Evolutionary conservation across 768 basidiomycete genomes (phyloP).

Genomic region (Lentinula boryana): DNA sequence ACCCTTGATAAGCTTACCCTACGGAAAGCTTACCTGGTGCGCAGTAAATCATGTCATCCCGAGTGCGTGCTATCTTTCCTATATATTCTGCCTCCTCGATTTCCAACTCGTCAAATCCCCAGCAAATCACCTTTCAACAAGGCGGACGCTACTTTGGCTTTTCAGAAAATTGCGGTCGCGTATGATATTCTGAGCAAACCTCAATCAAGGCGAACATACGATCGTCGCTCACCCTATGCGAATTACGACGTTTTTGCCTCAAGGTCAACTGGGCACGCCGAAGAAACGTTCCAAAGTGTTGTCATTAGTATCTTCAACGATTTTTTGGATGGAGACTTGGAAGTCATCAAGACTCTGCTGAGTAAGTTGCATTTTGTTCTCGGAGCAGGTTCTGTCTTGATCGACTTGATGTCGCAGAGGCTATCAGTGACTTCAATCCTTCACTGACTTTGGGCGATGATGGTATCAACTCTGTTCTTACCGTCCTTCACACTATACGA

Average conservation of each 20-base stretch:
- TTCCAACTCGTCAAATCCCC: slow-evolving; percentile 8
- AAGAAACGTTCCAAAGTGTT: slow-evolving; percentile 76
- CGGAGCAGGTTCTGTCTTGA: neutral
- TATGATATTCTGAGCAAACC: slow-evolving; percentile 79
- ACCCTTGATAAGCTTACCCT: slow-evolving; percentile 56
- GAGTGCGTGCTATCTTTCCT: slow-evolving; percentile 51
- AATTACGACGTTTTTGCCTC: slow-evolving; percentile 51
- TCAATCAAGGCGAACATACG: slow-evolving; percentile 61
- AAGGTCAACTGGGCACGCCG: slow-evolving; percentile 50
- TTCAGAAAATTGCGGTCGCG: slow-evolving; percentile 82
- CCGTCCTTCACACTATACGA: slow-evolving; percentile 62
- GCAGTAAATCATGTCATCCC: slow-evolving; percentile 78
- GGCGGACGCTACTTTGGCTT: slow-evolving; percentile 74
- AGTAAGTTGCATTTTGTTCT: slow-evolving; percentile 30
- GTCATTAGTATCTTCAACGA: slow-evolving; percentile 73
- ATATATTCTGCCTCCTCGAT: neutral
- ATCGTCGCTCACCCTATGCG: slow-evolving; percentile 41
- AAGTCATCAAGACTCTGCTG: slow-evolving; percentile 71
- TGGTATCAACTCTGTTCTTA: slow-evolving; percentile 69
- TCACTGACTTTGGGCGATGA: slow-evolving; percentile 74
- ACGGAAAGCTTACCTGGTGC: slow-evolving; percentile 67
- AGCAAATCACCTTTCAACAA: slow-evolving; percentile 75
- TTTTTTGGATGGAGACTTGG: slow-evolving; percentile 82
- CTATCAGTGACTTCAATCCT: slow-evolving; percentile 77
- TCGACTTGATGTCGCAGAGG: slow-evolving; percentile 33